Evolutionary conservation across 148 eudicot species (phyloP).

Genomic region (Fallopia convolvulus): DNA sequence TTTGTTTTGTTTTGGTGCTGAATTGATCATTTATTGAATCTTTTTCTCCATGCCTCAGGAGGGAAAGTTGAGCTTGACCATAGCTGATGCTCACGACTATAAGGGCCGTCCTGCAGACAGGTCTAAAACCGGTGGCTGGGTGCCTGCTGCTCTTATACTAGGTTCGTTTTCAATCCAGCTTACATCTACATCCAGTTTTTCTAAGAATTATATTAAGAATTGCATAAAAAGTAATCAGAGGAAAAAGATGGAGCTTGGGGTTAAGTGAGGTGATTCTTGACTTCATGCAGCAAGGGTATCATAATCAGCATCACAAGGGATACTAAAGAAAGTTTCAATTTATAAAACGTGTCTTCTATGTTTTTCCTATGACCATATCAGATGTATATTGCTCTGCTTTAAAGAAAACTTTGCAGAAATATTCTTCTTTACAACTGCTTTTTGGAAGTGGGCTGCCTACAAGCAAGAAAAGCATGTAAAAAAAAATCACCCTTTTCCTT

Average conservation of each 20-base stretch:
- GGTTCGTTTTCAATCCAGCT: constrained; percentile 27
- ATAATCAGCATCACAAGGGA: constrained; percentile 7
- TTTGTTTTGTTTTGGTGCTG: neutral
- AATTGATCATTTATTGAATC: neutral
- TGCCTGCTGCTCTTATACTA: constrained; percentile 63
- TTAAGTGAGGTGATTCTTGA: constrained; percentile 6
- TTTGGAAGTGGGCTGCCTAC: neutral
- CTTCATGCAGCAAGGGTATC: neutral
- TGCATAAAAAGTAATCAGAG: neutral
- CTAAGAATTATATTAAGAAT: neutral
- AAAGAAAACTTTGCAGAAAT: neutral
- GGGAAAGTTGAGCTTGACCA: constrained; percentile 45
- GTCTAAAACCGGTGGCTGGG: constrained; percentile 82
- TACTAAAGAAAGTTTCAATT: neutral
- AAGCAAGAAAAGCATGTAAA: neutral
- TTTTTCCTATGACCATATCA: constrained; percentile 7
- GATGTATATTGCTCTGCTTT: neutral
- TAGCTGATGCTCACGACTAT: constrained; percentile 60
- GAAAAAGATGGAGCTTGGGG: neutral
- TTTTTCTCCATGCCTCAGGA: constrained; percentile 28
- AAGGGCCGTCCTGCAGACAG: constrained; percentile 65
- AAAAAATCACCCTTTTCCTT: neutral
- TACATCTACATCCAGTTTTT: neutral
- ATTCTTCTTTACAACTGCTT: constrained; percentile 4
- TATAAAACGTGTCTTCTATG: neutral